Percentiles rank a stretch among this genome's conserved stretches.
Conservation (phyloP, 164 flowering plant species). For the Euptelea pleiosperma region DNA sequence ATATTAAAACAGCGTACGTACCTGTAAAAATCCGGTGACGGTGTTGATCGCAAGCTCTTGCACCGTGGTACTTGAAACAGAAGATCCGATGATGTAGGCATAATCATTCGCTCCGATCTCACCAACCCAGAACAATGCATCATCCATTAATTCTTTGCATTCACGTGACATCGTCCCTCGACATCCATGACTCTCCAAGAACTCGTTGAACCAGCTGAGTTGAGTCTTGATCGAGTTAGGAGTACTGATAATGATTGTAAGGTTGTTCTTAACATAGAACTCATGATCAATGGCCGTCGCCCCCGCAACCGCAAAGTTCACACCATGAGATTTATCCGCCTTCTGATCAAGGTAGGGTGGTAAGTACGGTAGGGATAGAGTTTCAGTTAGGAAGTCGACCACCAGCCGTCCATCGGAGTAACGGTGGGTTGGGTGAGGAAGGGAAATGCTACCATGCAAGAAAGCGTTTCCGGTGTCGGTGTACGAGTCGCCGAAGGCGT, state of each 20-base stretch:
- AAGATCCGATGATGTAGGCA: conserved; percentile 46
- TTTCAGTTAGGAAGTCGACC: conserved; percentile 46
- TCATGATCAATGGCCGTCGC: conserved; percentile 37
- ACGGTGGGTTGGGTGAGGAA: conserved; percentile 33
- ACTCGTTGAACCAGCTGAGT: conserved; percentile 51
- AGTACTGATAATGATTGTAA: conserved; percentile 45
- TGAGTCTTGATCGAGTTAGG: conserved; percentile 55
- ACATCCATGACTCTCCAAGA: conserved; percentile 43
- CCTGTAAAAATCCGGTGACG: conserved; percentile 43
- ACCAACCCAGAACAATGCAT: conserved; percentile 77
- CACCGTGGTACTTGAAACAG: conserved; percentile 35
- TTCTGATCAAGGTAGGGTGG: conserved; percentile 34
- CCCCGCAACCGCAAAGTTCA: conserved; percentile 65
- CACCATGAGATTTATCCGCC: conserved; percentile 33
- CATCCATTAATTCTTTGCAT: conserved; percentile 29
- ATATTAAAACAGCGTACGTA: too few relatives aligned
- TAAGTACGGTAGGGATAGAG: conserved; percentile 37
- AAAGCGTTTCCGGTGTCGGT: conserved; percentile 67
- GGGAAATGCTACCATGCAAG: conserved; percentile 34
- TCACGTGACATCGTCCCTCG: conserved; percentile 7
- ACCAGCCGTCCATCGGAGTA: conserved; percentile 55
- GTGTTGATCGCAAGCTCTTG: conserved; percentile 38
- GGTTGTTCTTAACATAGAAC: conserved; percentile 28
- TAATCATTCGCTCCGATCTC: conserved; percentile 86
- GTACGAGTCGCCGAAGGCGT: conserved; percentile 66